phyloP scores from a whole-genome alignment of 371 early-diverging fungal species.

The Dinochytrium kinnereticum region DNA sequence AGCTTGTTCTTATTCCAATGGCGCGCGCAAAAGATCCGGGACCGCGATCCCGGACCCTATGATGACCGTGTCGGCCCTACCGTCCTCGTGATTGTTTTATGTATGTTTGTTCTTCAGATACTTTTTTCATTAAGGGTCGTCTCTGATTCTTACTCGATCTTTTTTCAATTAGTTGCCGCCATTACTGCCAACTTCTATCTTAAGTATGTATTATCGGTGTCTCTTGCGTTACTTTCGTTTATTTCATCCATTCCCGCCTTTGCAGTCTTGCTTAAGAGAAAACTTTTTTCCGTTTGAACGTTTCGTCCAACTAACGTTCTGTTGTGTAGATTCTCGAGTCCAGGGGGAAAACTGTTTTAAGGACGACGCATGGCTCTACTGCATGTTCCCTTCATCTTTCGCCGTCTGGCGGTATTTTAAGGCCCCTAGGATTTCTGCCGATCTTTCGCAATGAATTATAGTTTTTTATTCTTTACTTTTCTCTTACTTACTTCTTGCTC shows the following conservation, averaged over 20 bases:
- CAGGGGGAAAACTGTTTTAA: slow-evolving; percentile 6
- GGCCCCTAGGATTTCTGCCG: too few relatives aligned
- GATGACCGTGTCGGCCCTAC: slow-evolving; percentile 73
- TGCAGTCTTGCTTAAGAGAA: too few relatives aligned
- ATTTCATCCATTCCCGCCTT: neutral
- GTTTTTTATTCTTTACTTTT: too few relatives aligned
- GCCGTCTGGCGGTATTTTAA: neutral
- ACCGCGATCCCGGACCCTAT: slow-evolving; percentile 50
- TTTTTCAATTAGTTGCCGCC: slow-evolving; percentile 2
- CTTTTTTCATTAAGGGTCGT: slow-evolving; percentile 1
- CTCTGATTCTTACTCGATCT: neutral
- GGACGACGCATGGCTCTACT: too few relatives aligned
- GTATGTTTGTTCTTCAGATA: slow-evolving; percentile 50
- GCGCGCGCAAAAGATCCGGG: slow-evolving; percentile 75
- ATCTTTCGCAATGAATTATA: too few relatives aligned
- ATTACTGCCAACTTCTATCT: slow-evolving; percentile 12
- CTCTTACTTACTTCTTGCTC: too few relatives aligned
- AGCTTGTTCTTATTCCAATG: slow-evolving; percentile 92
- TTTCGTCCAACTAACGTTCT: neutral
- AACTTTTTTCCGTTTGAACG: too few relatives aligned
- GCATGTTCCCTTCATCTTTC: neutral
- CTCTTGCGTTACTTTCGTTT: neutral
- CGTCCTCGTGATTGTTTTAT: slow-evolving; percentile 81
- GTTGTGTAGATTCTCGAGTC: neutral
- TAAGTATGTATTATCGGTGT: neutral